Evolutionary conservation across 805 yeast genomes (phyloP), one percentile per base, ranked within the genome.

Genomic region (Grigorovia transvaalensis): DNA sequence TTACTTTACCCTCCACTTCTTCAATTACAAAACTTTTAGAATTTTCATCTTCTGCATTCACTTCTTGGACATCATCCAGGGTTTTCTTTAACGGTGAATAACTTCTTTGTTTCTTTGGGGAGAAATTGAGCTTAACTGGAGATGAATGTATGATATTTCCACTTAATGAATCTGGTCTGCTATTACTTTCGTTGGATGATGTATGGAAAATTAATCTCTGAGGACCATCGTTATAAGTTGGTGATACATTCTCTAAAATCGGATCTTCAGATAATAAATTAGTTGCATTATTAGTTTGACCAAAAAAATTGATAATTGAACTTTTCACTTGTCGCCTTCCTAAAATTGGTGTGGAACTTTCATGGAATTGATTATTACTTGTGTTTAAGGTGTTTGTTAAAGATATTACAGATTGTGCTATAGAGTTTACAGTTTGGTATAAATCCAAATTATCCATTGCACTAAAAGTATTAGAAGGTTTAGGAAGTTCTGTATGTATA

Each of bases 371-470:
- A 11, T 19, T 35, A 52, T 42, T 30, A 49, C 54, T 46, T 55
- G 56, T 54, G 45, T 58, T 59, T 11, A 65, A 55, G 15, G 66
- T 59, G 38, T 61, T 62, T 9, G 70, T 56, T n/a, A 66, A 55
- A n/a, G 69, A 65, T 11, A 66, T 53, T 2, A 67, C 70, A 1
- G 69, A 63, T 47, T 65, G 64, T 0, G 70, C 70, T 46, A 67
- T 64, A 2, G 68, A 57, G 43, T 60, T 62, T 0, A 66, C 71
- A 1, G 71, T 67, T 49, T 64, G 64, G 50, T 67, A 68, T 19
- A 68, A 45, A 51, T 68, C 66, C 42, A 68, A 51, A 49, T 67
- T 68, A 50, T 68, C 71, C 62, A 67, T 59, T 2, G 66, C 67
- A 49, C 64, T 66, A 41, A 59, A 63, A 45, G 50, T 56, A 9